Evolutionary conservation across 2,329 filamentous ascomycete genomes (phyloP), one percentile per base, ranked within the genome.

Genomic region (Diaporthe capsici): DNA sequence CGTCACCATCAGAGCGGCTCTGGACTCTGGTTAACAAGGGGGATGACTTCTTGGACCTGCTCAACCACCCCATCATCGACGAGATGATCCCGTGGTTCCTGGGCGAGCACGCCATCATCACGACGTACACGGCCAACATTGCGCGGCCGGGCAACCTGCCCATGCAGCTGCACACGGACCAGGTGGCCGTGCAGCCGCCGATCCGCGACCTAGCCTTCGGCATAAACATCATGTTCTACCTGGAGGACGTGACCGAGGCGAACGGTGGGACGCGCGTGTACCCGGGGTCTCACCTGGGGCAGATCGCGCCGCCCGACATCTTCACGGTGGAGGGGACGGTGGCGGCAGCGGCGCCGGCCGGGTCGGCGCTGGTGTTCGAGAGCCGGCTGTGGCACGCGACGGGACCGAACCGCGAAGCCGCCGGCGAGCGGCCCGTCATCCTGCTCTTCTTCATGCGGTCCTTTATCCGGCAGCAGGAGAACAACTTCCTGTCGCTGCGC

Each of bases 221-320:
- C 10, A 70, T 80, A 49, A 80, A 81, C 61, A 77, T 80, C 61
- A 77, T 80, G 71, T 81, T 70, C 63, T 81, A 77, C 61, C 78
- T 83, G 0, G 79, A 79, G 1, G 84, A 86, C 58, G 81, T 79
- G 12, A 83, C 81, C 5, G 83, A 84, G 57, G 81, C 79, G 49
- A 81, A 79, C 71, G 81, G 80, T 39, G 80, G 68, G 37, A 82
- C 81, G 6, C 76, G 82, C 77, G 80, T 81, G 77, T 74, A 82
- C 44, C 80, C 80, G 1, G 78, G 72, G 2, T 79, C 77, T 9
- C 80, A 81, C 74, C 71, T 72, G 15, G 79, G 79, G 37, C 49
- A 77, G 25, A 63, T 81, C 49, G 79, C 80, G 5, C 80, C 77
- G 12, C 31, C 75, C 72, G 77, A 81, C 55, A 75, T 79, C 28